phyloP scores from a whole-genome alignment of 78 protist species.

The Dictyostelium intermedium region DNA sequence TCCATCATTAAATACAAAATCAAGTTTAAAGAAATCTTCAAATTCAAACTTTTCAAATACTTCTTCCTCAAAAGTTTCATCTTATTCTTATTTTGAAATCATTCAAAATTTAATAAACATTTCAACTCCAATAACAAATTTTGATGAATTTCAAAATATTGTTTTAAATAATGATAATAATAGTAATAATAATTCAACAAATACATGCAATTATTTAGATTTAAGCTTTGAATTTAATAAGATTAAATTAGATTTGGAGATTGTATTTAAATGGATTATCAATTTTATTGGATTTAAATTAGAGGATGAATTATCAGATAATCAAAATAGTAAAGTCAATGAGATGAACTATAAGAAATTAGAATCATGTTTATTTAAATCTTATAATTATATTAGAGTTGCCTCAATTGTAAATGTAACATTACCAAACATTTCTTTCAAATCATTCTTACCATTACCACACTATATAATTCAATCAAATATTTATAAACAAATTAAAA shows the following conservation, averaged over 20 bases:
- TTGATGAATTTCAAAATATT: neutral
- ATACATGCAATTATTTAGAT: slow-evolving; percentile 8
- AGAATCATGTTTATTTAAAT: neutral
- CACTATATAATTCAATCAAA: slow-evolving; percentile 39
- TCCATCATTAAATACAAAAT: neutral
- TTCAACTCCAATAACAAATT: slow-evolving; percentile 22
- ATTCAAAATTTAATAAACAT: slow-evolving; percentile 7
- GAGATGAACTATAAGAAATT: neutral
- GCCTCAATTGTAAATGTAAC: slow-evolving; percentile 27
- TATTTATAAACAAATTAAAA: neutral
- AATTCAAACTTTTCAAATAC: neutral
- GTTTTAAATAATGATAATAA: neutral
- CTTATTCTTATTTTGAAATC: slow-evolving; percentile 15
- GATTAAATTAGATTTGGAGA: neutral
- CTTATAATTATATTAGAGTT: slow-evolving; percentile 30
- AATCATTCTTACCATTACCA: slow-evolving; percentile 66
- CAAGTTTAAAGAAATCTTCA: neutral
- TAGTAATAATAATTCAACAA: neutral
- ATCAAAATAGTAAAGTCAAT: too few species aligned
- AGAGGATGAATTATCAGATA: neutral
- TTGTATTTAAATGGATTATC: neutral
- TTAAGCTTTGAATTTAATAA: neutral
- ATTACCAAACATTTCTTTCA: neutral
- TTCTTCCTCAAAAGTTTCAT: neutral
- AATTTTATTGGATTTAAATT: neutral